These are phyloP conservation scores for Neofusicoccum kwambonambiense DNA, from an alignment of 2,329 filamentous ascomycete species.

Conservation along the genomic window DNA sequence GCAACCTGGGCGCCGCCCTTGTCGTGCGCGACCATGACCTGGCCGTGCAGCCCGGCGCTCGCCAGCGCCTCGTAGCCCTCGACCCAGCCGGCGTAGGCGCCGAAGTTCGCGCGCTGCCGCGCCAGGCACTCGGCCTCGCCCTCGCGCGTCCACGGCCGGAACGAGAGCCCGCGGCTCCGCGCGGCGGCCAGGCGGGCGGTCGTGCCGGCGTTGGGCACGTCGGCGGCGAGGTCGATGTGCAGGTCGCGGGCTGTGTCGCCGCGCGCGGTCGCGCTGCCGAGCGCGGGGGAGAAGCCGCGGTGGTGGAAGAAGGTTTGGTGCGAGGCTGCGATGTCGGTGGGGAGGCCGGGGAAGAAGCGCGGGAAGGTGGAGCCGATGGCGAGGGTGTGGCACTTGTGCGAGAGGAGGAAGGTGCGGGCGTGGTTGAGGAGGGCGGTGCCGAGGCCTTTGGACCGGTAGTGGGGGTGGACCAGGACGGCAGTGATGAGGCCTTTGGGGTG, in stretches of 20 bases:
- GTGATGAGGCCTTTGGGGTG: not conserved
- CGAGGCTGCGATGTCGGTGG: not conserved
- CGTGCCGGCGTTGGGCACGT: not conserved
- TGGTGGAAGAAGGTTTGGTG: not conserved
- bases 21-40: conserved; percentile 5
- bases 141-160: not conserved
- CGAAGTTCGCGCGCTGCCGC: not conserved
- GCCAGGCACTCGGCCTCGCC: conserved; percentile 2
- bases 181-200: not conserved
- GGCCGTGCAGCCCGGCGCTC: not conserved
- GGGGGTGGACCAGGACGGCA: not conserved
- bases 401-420: not conserved
- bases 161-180: not conserved
- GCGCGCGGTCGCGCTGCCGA: not conserved
- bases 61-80: not conserved
- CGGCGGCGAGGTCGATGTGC: not conserved
- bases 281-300: not conserved
- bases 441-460: not conserved
- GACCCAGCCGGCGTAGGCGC: not conserved
- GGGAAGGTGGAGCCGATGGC: conserved; percentile 10
- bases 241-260: not conserved
- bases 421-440: not conserved
- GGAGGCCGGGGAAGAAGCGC: conserved; percentile 11
- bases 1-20: not conserved
- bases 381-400: not conserved